Percentiles rank a stretch among this genome's conserved stretches.
These are phyloP conservation scores for Arabidopsis suecica DNA, from an alignment of 345 rosid genomes.

Conservation along the genomic window DNA sequence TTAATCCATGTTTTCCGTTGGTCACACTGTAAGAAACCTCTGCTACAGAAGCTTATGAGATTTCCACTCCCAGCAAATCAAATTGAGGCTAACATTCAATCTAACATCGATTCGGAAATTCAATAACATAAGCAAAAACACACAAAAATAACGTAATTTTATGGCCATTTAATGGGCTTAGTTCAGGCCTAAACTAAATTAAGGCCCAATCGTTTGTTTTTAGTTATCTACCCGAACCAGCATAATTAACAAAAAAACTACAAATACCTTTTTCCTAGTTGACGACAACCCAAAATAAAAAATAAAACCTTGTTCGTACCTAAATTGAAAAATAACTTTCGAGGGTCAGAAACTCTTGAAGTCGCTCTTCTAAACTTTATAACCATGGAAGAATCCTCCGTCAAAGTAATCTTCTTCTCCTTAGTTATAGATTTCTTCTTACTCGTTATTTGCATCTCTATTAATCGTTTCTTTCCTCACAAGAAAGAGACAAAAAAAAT, in stretches of 20 bases:
- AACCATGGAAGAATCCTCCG: neutral
- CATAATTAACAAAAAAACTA: too few relatives aligned
- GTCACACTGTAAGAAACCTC: constrained; percentile 92
- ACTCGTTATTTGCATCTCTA: too few relatives aligned
- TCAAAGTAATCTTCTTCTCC: neutral
- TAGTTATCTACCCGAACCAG: too few relatives aligned
- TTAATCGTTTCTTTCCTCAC: neutral
- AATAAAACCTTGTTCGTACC: too few relatives aligned
- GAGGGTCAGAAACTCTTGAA: too few relatives aligned
- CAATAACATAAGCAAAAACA: too few relatives aligned
- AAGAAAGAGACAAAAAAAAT: too few relatives aligned
- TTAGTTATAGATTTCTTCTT: neutral
- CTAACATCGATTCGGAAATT: too few relatives aligned
- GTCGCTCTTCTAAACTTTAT: neutral
- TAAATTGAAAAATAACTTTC: too few relatives aligned
- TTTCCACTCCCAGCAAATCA: constrained; percentile 86
- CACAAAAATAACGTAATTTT: too few relatives aligned
- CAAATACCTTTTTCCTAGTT: too few relatives aligned
- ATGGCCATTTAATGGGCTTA: too few relatives aligned
- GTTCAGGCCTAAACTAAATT: neutral
- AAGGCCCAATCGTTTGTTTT: neutral
- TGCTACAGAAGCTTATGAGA: constrained; percentile 88
- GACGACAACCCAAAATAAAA: neutral
- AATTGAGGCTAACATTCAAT: constrained; percentile 64
- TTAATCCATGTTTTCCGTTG: constrained; percentile 85